Conservation (phyloP, 2,329 filamentous ascomycete genomes). For the Venturia effusa region DNA sequence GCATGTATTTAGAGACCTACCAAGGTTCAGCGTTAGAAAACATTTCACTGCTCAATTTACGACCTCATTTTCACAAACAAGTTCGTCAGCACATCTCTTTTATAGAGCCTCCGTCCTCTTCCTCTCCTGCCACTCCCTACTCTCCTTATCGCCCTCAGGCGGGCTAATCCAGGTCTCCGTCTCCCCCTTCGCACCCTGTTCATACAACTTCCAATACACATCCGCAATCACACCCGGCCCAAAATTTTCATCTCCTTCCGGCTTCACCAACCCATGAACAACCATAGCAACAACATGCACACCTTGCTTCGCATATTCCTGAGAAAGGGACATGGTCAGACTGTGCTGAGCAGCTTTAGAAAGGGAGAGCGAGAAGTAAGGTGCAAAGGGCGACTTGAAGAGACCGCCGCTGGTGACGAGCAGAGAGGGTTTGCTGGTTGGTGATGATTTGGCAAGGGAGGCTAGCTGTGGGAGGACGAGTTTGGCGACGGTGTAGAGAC, state of each 20-base stretch:
- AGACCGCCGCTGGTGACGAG: constrained; percentile 40
- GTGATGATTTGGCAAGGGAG: constrained; percentile 17
- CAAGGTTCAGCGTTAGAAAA: too few species aligned
- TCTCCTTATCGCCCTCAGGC: not conserved
- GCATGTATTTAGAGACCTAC: too few species aligned
- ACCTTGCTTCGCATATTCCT: constrained; percentile 12
- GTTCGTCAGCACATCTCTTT: not conserved
- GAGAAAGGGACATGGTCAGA: constrained; percentile 6
- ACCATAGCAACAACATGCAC: constrained; percentile 17
- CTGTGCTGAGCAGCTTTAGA: constrained; percentile 12
- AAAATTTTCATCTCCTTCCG: constrained; percentile 14
- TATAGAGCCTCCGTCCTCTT: not conserved
- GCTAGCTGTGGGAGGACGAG: constrained; percentile 32
- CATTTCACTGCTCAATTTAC: too few species aligned
- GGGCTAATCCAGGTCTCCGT: constrained; percentile 13
- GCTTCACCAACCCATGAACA: constrained; percentile 15
- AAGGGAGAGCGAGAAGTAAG: constrained; percentile 30
- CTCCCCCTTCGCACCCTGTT: constrained; percentile 15
- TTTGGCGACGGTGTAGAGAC: constrained; percentile 37
- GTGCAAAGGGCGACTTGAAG: constrained; percentile 35
- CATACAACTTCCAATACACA: constrained; percentile 16
- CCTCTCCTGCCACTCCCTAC: not conserved
- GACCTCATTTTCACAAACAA: too few species aligned
- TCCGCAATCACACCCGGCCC: constrained; percentile 15
- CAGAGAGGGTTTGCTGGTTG: constrained; percentile 31